These are phyloP conservation scores for Arachis monticola DNA, from an alignment of 331 rosid genomes.

Conservation along the genomic window DNA sequence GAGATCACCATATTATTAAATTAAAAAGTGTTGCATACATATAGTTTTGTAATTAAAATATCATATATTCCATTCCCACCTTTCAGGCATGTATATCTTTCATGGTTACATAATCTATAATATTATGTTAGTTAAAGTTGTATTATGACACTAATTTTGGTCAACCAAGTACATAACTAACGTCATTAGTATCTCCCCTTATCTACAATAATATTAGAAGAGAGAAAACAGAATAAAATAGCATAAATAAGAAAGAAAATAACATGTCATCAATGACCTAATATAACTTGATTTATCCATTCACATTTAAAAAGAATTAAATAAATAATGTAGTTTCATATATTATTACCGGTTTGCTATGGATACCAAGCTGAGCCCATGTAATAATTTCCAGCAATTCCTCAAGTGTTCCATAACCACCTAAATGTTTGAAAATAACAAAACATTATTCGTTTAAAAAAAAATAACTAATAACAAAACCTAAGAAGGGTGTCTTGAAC, in stretches of 20 bases:
- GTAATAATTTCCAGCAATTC: constrained; percentile 98
- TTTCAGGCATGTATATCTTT: constrained; percentile 45
- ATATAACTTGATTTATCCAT: constrained; percentile 23
- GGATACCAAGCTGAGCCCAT: constrained; percentile 99
- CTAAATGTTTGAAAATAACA: constrained; percentile 43
- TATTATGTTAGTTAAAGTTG: constrained; percentile 1
- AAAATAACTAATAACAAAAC: no score
- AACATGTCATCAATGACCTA: background rate
- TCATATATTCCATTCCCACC: constrained; percentile 45
- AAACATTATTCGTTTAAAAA: background rate
- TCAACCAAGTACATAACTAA: constrained; percentile 36
- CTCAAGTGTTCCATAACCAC: constrained; percentile 98
- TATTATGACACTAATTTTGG: constrained; percentile 24
- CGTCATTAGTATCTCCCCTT: constrained; percentile 22
- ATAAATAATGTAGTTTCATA: constrained; percentile 21
- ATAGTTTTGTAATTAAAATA: background rate
- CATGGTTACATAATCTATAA: background rate
- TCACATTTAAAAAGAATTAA: background rate
- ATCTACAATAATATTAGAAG: constrained; percentile 2
- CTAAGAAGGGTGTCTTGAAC: no score
- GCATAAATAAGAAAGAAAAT: background rate
- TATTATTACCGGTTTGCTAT: constrained; percentile 79
- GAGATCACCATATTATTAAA: constrained; percentile 4
- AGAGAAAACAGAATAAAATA: background rate
- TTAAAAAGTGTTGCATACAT: no score